Evolutionary conservation across 441 rosid genomes (phyloP).

Genomic region (Croton laevigatus): DNA sequence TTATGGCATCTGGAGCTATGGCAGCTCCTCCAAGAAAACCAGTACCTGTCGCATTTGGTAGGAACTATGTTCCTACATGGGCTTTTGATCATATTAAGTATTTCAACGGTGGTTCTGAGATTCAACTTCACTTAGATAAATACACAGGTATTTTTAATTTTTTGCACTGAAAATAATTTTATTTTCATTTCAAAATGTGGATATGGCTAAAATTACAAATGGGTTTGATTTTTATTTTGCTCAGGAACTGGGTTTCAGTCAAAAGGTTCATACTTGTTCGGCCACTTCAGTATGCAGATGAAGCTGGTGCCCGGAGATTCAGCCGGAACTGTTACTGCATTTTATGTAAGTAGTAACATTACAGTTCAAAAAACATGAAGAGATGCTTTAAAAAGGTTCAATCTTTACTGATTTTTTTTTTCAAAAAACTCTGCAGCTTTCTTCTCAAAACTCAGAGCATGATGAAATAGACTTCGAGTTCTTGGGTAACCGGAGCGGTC

Average conservation of each 20-base stretch:
- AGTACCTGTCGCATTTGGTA: slow-evolving; percentile 56
- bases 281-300: slow-evolving; percentile 82
- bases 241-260: slow-evolving; percentile 78
- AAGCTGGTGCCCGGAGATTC: slow-evolving; percentile 82
- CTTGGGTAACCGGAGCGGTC: slow-evolving; percentile 65
- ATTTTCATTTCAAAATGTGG: not conserved
- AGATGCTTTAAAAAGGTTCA: no score
- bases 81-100: slow-evolving; percentile 84
- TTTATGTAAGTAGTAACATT: slow-evolving; percentile 43
- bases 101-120: slow-evolving; percentile 57
- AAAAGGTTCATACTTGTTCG: slow-evolving; percentile 75
- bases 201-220: not conserved
- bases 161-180: no score
- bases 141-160: slow-evolving; percentile 48
- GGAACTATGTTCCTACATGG: slow-evolving; percentile 79
- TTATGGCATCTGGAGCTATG: slow-evolving; percentile 38
- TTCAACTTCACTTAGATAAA: slow-evolving; percentile 64
- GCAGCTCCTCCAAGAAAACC: slow-evolving; percentile 48
- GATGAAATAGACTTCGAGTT: slow-evolving; percentile 73
- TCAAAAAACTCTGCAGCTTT: slow-evolving; percentile 38
- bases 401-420: no score
- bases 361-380: no score
- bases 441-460: slow-evolving; percentile 76
- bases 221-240: not conserved
- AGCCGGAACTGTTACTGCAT: slow-evolving; percentile 86